A percentile compares a stretch with the other conserved stretches of the same genome.
phyloP scores from a whole-genome alignment of 2,329 filamentous ascomycete genomes.

The Alternaria alternata region DNA sequence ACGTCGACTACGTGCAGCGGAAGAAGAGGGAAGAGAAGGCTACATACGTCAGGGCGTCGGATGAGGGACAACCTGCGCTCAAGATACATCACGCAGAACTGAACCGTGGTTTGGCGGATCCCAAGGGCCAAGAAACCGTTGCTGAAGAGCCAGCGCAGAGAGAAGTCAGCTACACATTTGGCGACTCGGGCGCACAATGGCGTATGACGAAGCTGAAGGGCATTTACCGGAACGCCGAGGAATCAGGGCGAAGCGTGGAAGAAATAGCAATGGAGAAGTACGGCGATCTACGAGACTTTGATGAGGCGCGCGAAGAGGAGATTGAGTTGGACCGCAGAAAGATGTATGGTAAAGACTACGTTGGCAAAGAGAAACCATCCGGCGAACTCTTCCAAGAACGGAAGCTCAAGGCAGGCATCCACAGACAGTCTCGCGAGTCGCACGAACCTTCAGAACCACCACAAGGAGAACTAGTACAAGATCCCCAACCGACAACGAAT shows the following conservation, averaged over 20 bases:
- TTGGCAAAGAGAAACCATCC: conserved; percentile 83
- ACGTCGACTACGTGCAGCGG: conserved; percentile 82
- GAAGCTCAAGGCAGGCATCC: conserved; percentile 65
- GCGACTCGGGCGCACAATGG: conserved; percentile 90
- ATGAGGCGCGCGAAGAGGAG: conserved; percentile 91
- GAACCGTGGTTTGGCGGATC: conserved; percentile 72
- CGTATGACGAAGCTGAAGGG: conserved; percentile 93
- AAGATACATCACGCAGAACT: conserved; percentile 82
- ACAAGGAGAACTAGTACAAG: conserved; percentile 67
- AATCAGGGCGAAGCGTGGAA: conserved; percentile 75
- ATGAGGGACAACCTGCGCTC: conserved; percentile 68
- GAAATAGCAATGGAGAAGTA: conserved; percentile 85
- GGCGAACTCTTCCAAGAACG: conserved; percentile 86
- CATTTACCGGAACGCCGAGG: conserved; percentile 81
- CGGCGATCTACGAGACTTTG: conserved; percentile 82
- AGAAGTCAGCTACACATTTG: conserved; percentile 82
- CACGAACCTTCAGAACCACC: conserved; percentile 44
- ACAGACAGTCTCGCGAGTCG: conserved; percentile 40
- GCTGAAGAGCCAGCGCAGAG: conserved; percentile 62
- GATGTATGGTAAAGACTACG: conserved; percentile 84
- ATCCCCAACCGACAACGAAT: conserved; percentile 59
- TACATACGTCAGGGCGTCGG: conserved; percentile 56
- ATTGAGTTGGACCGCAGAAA: conserved; percentile 85
- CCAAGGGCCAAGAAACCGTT: conserved; percentile 49
- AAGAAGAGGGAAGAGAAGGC: conserved; percentile 59